Evolutionary conservation across 2,329 filamentous ascomycete species (phyloP), one percentile per base, ranked within the genome.

Genomic region (Cryphonectria japonica): DNA sequence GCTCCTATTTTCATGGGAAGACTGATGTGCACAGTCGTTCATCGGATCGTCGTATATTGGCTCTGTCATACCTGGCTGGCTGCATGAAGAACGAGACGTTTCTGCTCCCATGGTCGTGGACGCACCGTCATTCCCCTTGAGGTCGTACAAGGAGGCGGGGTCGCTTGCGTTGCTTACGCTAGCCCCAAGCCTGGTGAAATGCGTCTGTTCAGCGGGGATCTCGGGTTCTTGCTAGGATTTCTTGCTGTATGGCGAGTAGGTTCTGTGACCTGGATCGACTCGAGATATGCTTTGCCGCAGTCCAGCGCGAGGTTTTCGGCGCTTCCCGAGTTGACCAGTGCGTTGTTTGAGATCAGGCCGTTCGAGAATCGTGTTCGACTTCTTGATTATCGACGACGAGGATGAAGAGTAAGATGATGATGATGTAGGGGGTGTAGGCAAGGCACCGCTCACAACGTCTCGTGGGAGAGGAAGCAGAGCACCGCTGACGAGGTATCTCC

Each of bases 401-500:
- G 59, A 50, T 3, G 67, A 50, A 22, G 46, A 50, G 9, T 13
- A 39, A 39, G 46, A 50, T 2, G 46, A 62, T 50, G 57, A 52
- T n/a, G 67, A 62, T 19, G 41, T 9, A 26, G 57, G 59, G 9
- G 67, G 67, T 9, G 67, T 62, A 39, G 59, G 67, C 54, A 61
- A 46, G 39, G 34, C 66, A 22, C 54, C n/a, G n/a, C 26, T 37
- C 26, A 68, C 57, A 50, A 62, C 66, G 8, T 54, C 43, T 19
- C 29, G 64, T 37, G 4, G 59, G 32, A 60, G 64, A 26, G 19
- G 57, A 34, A 46, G 57, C 13, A 72, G n/a, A 32, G 71, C 71
- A 50, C 71, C 71, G 39, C 50, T 61, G 26, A 72, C 66, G 6
- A 57, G 19, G 22, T 66, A 68, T 9, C 63, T 32, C 13, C 43